A percentile compares a stretch with the other conserved stretches of the same genome.
These are phyloP conservation scores for Emmonsia crescens DNA, from an alignment of 2,329 filamentous ascomycete species.

Conservation along the genomic window DNA sequence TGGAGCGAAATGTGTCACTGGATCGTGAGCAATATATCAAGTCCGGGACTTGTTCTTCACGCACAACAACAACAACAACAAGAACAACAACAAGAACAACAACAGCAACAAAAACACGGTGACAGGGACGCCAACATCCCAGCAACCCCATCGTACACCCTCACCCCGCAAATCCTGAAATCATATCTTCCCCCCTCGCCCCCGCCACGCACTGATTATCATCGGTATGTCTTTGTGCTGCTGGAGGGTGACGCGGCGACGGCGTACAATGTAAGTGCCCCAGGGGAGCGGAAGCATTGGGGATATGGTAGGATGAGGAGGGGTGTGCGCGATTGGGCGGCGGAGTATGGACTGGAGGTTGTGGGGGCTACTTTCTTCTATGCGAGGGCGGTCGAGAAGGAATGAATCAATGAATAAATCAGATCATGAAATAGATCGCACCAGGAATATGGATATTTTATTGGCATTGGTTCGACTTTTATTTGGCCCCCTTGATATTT, in stretches of 20 bases:
- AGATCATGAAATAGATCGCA: no score
- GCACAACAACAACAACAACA: neutral
- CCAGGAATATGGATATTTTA: no score
- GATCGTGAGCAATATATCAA: constrained; percentile 24
- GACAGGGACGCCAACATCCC: constrained; percentile 2
- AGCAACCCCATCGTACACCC: neutral
- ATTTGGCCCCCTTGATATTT: neutral
- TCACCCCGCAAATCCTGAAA: constrained; percentile 7
- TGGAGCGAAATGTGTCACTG: constrained; percentile 51
- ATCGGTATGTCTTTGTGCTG: constrained; percentile 47
- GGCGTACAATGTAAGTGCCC: constrained; percentile 28
- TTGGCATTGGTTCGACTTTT: neutral
- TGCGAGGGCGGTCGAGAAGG: constrained; percentile 12
- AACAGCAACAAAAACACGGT: neutral
- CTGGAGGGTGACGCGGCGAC: constrained; percentile 33
- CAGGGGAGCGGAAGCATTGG: constrained; percentile 45
- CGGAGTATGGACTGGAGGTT: constrained; percentile 20
- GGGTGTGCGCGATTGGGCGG: constrained; percentile 26
- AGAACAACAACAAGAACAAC: neutral
- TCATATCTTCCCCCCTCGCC: constrained; percentile 45
- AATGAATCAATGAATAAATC: neutral
- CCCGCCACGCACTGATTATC: constrained; percentile 45
- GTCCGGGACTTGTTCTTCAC: neutral
- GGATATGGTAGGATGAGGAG: constrained; percentile 39
- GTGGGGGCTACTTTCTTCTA: constrained; percentile 23